phyloP scores from a whole-genome alignment of 371 early-diverging fungal species.

The Conidiobolus incongruus region DNA sequence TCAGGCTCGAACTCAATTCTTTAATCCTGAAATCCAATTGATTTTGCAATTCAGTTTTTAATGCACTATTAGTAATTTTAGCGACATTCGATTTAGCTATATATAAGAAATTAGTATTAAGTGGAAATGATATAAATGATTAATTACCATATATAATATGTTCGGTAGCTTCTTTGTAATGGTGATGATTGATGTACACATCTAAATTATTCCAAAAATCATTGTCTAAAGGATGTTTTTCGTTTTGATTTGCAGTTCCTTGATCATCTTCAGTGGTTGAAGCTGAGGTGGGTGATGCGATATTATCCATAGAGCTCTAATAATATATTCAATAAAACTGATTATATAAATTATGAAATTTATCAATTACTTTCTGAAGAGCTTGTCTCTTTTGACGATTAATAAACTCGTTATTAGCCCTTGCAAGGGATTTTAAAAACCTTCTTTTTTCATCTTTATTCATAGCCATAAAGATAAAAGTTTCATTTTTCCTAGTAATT shows the following conservation, averaged over 20 bases:
- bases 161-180: neutral
- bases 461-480: neutral
- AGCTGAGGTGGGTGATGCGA: neutral
- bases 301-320: too few species aligned
- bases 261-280: neutral
- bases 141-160: neutral
- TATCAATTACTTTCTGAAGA: too few species aligned
- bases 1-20: neutral
- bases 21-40: neutral
- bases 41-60: neutral
- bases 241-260: neutral
- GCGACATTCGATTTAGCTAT: neutral
- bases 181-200: neutral
- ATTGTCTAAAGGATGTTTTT: neutral
- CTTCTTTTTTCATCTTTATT: constrained; percentile 1
- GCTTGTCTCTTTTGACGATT: too few species aligned
- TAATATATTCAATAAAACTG: too few species aligned
- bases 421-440: neutral
- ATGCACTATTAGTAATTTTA: neutral
- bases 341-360: too few species aligned
- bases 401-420: neutral
- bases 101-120: neutral
- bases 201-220: constrained; percentile 3
- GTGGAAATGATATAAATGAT: neutral
- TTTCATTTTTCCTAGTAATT: neutral